These are phyloP conservation scores for Ceratocystis cacaofunesta DNA, from an alignment of 2,329 filamentous ascomycete genomes.

Conservation along the genomic window DNA sequence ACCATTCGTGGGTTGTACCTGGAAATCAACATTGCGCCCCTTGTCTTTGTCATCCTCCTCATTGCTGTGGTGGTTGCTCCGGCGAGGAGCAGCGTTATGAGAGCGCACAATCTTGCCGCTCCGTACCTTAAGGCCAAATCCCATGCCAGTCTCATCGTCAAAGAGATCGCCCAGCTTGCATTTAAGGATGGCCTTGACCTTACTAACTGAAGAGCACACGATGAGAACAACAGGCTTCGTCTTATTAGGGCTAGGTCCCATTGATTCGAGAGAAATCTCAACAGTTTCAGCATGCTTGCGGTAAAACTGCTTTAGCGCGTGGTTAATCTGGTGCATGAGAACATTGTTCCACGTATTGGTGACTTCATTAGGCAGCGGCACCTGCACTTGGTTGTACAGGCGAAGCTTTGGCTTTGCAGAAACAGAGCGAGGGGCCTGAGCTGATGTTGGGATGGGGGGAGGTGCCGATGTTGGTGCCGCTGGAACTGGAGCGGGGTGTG, in stretches of 20 bases:
- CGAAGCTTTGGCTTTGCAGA: slow-evolving; percentile 31
- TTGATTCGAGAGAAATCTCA: slow-evolving; percentile 61
- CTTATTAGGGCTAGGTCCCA: slow-evolving; percentile 52
- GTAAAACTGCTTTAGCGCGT: slow-evolving; percentile 54
- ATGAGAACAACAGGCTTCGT: slow-evolving; percentile 61
- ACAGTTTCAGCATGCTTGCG: slow-evolving; percentile 61
- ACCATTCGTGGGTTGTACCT: slow-evolving; percentile 64
- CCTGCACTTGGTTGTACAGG: slow-evolving; percentile 46
- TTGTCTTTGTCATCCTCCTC: slow-evolving; percentile 22
- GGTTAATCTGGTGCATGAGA: slow-evolving; percentile 59
- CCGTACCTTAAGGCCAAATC: slow-evolving; percentile 56
- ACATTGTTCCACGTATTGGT: slow-evolving; percentile 58
- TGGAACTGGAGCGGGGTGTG: background rate
- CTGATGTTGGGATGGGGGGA: background rate
- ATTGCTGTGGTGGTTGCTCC: background rate
- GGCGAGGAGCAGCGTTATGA: slow-evolving; percentile 31
- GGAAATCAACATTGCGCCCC: slow-evolving; percentile 58
- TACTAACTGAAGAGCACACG: slow-evolving; percentile 59
- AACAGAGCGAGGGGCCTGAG: background rate
- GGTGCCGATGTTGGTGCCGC: background rate
- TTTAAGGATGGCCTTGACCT: slow-evolving; percentile 56
- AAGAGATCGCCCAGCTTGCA: slow-evolving; percentile 52
- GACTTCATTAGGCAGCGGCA: slow-evolving; percentile 42
- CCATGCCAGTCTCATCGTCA: slow-evolving; percentile 36
- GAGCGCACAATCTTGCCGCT: slow-evolving; percentile 52